These are phyloP conservation scores for Yamadazyma sp. DNA, from an alignment of 1,139 yeast species.

Conservation along the genomic window DNA sequence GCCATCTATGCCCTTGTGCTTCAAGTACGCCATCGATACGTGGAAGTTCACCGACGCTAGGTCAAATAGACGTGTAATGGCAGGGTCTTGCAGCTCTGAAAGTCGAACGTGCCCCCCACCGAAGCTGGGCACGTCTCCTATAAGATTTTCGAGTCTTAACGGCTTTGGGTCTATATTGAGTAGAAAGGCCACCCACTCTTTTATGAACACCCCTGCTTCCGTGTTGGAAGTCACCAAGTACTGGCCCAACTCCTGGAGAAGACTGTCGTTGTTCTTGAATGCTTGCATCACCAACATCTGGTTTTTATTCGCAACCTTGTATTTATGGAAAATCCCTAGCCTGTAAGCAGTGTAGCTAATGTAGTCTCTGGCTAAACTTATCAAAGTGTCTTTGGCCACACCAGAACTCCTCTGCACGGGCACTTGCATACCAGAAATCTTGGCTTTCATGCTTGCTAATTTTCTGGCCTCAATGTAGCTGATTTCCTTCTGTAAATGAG, in stretches of 20 bases:
- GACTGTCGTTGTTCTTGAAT: not conserved
- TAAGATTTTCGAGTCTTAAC: not conserved
- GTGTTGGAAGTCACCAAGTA: not conserved
- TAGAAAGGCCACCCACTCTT: not conserved
- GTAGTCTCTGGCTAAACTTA: slow-evolving; percentile 3
- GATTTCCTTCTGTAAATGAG: slow-evolving; percentile 8
- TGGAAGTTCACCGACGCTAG: slow-evolving; percentile 7
- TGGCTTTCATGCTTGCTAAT: slow-evolving; percentile 1
- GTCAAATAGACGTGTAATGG: not conserved
- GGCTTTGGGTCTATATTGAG: not conserved
- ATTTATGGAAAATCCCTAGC: not conserved
- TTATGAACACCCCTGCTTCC: not conserved
- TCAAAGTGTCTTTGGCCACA: not conserved
- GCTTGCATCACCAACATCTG: slow-evolving; percentile 3
- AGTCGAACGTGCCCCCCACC: too few relatives aligned
- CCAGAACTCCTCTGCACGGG: not conserved
- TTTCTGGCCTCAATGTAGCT: slow-evolving; percentile 4
- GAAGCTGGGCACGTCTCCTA: not conserved
- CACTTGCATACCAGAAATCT: not conserved
- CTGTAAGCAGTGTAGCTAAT: slow-evolving; percentile 2
- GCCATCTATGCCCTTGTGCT: not conserved
- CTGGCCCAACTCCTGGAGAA: not conserved
- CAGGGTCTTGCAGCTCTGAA: not conserved
- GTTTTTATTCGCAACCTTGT: slow-evolving; percentile 1
- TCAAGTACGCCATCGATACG: slow-evolving; percentile 4